phyloP scores from a whole-genome alignment of 1,284 basidiomycete genomes.

The Rhodotorula glutinis region DNA sequence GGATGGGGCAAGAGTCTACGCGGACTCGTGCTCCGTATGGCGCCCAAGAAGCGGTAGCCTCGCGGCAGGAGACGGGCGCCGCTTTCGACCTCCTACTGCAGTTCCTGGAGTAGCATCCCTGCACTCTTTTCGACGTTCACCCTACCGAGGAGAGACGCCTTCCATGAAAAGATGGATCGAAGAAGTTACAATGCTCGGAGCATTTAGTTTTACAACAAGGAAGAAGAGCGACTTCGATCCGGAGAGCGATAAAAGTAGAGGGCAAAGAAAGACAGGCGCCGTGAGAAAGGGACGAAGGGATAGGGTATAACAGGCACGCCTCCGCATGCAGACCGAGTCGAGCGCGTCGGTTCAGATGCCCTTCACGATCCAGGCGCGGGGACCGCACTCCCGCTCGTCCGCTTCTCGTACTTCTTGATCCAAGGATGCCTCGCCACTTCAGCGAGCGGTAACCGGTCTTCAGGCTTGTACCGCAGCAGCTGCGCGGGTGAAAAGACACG shows the following conservation, averaged over 20 bases:
- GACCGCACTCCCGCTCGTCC: conserved; percentile 6
- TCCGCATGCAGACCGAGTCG: too few species aligned
- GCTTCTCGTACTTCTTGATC: conserved; percentile 70
- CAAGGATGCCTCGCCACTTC: conserved; percentile 87
- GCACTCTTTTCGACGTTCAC: too few species aligned
- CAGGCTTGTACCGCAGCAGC: conserved; percentile 83
- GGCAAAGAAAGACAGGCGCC: neutral
- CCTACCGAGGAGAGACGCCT: too few species aligned
- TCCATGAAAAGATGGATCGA: too few species aligned
- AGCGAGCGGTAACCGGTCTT: conserved; percentile 71
- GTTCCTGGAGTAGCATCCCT: too few species aligned
- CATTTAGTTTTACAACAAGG: neutral
- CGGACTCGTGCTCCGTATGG: conserved; percentile 34
- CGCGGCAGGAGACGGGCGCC: too few species aligned
- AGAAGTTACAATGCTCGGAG: too few species aligned
- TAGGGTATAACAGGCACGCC: neutral
- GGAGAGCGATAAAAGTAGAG: neutral
- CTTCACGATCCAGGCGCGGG: neutral
- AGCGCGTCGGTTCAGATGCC: too few species aligned
- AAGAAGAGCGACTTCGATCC: neutral
- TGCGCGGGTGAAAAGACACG: conserved; percentile 47
- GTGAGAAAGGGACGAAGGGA: neutral
- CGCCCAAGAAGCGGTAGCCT: conserved; percentile 13
- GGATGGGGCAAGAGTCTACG: conserved; percentile 36
- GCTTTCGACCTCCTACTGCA: too few species aligned